Conservation (phyloP, 208 protist genomes). For the Leishmania guyanensis region DNA sequence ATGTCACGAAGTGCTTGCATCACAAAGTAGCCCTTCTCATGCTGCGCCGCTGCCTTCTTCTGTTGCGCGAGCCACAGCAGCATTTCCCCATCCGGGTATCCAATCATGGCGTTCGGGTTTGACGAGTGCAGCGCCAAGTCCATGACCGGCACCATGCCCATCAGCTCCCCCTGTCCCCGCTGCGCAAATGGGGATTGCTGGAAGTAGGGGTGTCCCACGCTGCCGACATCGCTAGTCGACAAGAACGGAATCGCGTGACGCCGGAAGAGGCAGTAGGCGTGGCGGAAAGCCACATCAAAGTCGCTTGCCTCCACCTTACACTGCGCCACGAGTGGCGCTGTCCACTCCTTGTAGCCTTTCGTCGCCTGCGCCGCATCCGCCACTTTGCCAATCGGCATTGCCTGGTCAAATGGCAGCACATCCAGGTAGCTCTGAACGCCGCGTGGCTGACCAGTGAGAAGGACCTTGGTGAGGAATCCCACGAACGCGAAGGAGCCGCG, state of each 20-base stretch:
- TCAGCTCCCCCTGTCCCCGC: conserved; percentile 53
- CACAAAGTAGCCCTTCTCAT: conserved; percentile 80
- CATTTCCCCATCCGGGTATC: conserved; percentile 87
- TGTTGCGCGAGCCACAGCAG: conserved; percentile 80
- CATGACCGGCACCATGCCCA: conserved; percentile 87
- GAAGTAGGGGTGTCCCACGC: conserved; percentile 82
- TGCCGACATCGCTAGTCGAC: conserved; percentile 46
- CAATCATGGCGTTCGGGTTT: conserved; percentile 80
- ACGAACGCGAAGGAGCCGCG: conserved; percentile 79
- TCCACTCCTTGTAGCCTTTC: conserved; percentile 64
- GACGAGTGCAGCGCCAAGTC: conserved; percentile 85
- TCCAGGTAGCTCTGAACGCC: conserved; percentile 84
- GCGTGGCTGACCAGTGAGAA: conserved; percentile 69
- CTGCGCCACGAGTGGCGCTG: conserved; percentile 48
- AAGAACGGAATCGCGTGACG: conserved; percentile 88
- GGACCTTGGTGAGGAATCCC: conserved; percentile 63
- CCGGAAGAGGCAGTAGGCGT: conserved; percentile 87
- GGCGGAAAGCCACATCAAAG: conserved; percentile 74
- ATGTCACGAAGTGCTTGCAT: conserved; percentile 90
- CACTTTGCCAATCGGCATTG: conserved; percentile 70
- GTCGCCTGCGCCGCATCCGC: conserved; percentile 72
- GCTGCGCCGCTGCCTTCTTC: conserved; percentile 53
- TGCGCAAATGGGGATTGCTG: conserved; percentile 56
- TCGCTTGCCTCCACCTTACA: conserved; percentile 58
- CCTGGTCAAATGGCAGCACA: conserved; percentile 78